Conservation (phyloP, 2,329 filamentous ascomycete species). For the Diaporthe capsici region DNA sequence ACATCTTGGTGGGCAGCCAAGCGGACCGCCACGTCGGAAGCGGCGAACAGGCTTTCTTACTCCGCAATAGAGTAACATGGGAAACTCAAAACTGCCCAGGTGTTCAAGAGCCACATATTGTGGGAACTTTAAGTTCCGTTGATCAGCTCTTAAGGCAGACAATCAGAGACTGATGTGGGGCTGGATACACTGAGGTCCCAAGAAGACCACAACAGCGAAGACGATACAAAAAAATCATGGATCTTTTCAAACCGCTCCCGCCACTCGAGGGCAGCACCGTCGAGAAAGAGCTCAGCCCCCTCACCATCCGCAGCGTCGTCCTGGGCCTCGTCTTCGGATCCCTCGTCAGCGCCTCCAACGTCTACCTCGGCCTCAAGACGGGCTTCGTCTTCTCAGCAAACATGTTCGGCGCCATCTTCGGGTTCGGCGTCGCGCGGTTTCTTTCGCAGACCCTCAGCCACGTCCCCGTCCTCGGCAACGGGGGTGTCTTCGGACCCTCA, state of each 20-base stretch:
- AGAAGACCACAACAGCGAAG: not conserved
- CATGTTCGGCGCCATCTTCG: not conserved
- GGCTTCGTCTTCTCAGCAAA: slow-evolving; percentile 1
- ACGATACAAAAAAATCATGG: not conserved
- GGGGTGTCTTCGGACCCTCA: not conserved
- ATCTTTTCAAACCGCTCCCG: not conserved
- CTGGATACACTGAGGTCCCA: too few relatives aligned
- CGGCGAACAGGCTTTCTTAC: not conserved
- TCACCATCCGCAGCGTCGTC: not conserved
- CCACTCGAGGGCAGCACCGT: not conserved
- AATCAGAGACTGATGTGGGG: too few relatives aligned
- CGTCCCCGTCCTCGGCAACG: not conserved
- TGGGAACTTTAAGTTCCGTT: not conserved
- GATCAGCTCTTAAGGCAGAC: not conserved
- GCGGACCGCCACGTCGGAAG: not conserved
- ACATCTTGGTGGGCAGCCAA: not conserved
- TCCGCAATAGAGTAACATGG: not conserved
- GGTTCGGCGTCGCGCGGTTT: not conserved
- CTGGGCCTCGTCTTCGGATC: not conserved
- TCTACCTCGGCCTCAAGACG: not conserved
- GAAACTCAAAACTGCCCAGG: not conserved
- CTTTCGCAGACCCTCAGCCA: not conserved
- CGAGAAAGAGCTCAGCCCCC: not conserved
- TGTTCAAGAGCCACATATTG: not conserved
- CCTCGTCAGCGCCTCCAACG: not conserved